Percentiles rank a stretch among this genome's conserved stretches.
These are phyloP conservation scores for Naganishia friedmannii DNA, from an alignment of 768 basidiomycete genomes.

Conservation along the genomic window DNA sequence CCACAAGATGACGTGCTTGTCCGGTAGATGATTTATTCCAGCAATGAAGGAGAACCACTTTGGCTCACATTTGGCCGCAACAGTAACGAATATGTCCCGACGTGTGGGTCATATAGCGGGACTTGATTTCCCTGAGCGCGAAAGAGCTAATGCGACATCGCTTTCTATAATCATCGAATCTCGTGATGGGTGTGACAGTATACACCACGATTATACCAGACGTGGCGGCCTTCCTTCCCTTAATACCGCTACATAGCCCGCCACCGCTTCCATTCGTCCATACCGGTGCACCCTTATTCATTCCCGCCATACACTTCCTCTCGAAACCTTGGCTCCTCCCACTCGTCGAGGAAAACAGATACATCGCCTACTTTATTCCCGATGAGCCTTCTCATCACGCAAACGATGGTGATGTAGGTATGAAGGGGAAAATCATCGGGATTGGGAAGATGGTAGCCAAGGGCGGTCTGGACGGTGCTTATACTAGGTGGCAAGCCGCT, in stretches of 20 bases:
- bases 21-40: conserved; percentile 38
- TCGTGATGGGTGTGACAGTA: background rate
- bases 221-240: conserved; percentile 36
- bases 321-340: conserved; percentile 40
- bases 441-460: conserved; percentile 42
- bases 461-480: conserved; percentile 44
- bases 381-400: conserved; percentile 27
- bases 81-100: conserved; percentile 46
- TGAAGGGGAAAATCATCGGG: conserved; percentile 40
- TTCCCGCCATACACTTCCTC: conserved; percentile 45
- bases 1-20: background rate
- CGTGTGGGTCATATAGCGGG: conserved; percentile 33
- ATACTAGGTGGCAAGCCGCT: conserved; percentile 35
- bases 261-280: conserved; percentile 45
- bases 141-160: background rate
- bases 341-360: conserved; percentile 39
- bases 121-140: background rate
- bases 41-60: conserved; percentile 41
- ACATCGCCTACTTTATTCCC: conserved; percentile 40
- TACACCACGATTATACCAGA: conserved; percentile 34
- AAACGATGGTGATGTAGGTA: conserved; percentile 22
- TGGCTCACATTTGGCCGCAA: conserved; percentile 48
- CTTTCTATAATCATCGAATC: background rate
- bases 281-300: conserved; percentile 47
- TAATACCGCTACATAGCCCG: conserved; percentile 45